Evolutionary conservation across 306 rosid species (phyloP).

Genomic region (Lablab purpureus): DNA sequence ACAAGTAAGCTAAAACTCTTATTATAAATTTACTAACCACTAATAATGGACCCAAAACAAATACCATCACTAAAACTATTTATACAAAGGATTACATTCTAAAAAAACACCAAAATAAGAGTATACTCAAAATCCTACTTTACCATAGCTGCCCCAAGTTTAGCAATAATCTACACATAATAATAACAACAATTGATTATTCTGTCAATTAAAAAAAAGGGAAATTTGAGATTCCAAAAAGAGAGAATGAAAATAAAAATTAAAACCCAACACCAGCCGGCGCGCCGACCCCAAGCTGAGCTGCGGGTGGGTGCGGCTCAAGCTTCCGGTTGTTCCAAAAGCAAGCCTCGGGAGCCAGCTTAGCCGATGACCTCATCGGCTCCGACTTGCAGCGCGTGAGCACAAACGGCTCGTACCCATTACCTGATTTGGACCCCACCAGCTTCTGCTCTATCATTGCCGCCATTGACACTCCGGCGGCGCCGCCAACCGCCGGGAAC

Average conservation of each 20-base stretch:
- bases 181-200: slow-evolving; percentile 49
- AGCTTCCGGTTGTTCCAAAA: slow-evolving; percentile 84
- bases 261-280: slow-evolving; percentile 82
- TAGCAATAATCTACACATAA: slow-evolving; percentile 46
- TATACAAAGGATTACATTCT: slow-evolving; percentile 49
- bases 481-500: slow-evolving; percentile 56
- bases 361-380: slow-evolving; percentile 81
- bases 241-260: slow-evolving; percentile 25
- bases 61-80: slow-evolving; percentile 49
- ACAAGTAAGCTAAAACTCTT: neutral
- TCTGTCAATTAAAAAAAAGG: slow-evolving; percentile 23
- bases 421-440: slow-evolving; percentile 57
- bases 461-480: slow-evolving; percentile 66
- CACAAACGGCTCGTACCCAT: slow-evolving; percentile 81
- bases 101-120: slow-evolving; percentile 31
- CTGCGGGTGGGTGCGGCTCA: slow-evolving; percentile 69
- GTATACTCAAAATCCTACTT: slow-evolving; percentile 41
- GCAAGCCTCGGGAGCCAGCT: slow-evolving; percentile 77
- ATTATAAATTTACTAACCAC: neutral
- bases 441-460: slow-evolving; percentile 80
- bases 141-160: slow-evolving; percentile 36
- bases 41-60: slow-evolving; percentile 1
- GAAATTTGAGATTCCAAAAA: neutral
- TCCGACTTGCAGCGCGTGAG: slow-evolving; percentile 95
- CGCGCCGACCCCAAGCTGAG: slow-evolving; percentile 79